Percentiles rank a stretch among this genome's conserved stretches.
Conservation (phyloP, 192 early-diverging fungal species). For the Dispira parvispora region DNA sequence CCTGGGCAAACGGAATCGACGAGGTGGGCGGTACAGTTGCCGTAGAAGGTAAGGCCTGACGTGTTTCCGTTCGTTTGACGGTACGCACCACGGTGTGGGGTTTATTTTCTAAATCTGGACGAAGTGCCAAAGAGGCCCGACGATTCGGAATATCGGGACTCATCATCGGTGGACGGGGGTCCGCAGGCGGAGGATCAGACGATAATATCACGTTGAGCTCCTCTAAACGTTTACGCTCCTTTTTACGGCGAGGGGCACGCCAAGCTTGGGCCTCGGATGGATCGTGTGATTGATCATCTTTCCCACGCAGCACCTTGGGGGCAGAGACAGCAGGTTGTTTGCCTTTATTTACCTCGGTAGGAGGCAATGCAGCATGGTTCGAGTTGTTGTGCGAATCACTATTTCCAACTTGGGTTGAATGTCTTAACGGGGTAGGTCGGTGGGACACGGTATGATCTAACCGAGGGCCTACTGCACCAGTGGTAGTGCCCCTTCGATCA, state of each 20-base stretch:
- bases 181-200: not conserved
- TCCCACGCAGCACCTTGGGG: too few species aligned
- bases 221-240: not conserved
- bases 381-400: too few species aligned
- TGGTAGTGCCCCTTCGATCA: too few species aligned
- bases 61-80: not conserved
- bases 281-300: too few species aligned
- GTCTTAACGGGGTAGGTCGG: too few species aligned
- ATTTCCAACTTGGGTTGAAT: too few species aligned
- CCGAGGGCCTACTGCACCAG: too few species aligned
- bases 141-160: not conserved
- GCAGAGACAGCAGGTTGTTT: too few species aligned
- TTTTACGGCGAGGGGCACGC: constrained; percentile 1
- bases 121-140: not conserved
- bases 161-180: not conserved
- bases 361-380: too few species aligned
- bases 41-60: not conserved
- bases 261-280: too few species aligned
- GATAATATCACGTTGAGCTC: not conserved
- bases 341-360: too few species aligned
- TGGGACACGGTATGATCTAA: too few species aligned
- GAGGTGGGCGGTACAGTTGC: not conserved
- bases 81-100: not conserved
- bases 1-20: not conserved
- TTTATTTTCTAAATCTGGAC: not conserved